These are phyloP conservation scores for Mycena vulgaris DNA, from an alignment of 768 basidiomycete species.

Conservation along the genomic window DNA sequence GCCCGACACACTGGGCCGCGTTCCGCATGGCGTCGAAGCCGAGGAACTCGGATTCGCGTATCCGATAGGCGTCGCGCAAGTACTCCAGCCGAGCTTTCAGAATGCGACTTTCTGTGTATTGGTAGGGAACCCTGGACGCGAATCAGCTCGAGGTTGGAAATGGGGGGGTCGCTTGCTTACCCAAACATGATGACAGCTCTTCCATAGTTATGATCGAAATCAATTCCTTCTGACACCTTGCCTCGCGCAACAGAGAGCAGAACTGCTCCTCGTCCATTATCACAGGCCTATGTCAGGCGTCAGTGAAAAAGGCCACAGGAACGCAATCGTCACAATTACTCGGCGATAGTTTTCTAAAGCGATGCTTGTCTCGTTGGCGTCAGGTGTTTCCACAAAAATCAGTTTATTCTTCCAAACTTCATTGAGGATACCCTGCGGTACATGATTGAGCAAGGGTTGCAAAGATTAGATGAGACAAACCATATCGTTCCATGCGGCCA, in stretches of 20 bases:
- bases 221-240: constrained; percentile 99
- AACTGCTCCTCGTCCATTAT: constrained; percentile 98
- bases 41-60: constrained; percentile 97
- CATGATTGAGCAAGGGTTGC: constrained; percentile 3
- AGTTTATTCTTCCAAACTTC: constrained; percentile 99
- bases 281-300: constrained; percentile 81
- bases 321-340: constrained; percentile 58
- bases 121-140: constrained; percentile 86
- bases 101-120: constrained; percentile 98
- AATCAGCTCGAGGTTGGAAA: constrained; percentile 31
- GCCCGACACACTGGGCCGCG: constrained; percentile 98
- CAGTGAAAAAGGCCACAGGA: background rate
- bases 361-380: constrained; percentile 98
- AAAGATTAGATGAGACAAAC: constrained; percentile 61
- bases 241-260: constrained; percentile 97
- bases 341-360: constrained; percentile 97
- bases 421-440: constrained; percentile 90
- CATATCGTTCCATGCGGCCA: constrained; percentile 99
- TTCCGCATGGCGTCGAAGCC: constrained; percentile 99
- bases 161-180: constrained; percentile 55
- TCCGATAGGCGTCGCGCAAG: constrained; percentile 97
- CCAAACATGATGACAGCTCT: constrained; percentile 99
- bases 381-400: constrained; percentile 99
- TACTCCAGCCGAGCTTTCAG: constrained; percentile 98
- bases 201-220: constrained; percentile 99